These are phyloP conservation scores for Isoetes taiwanensis DNA, from an alignment of 75 land plant genomes.

Conservation along the genomic window DNA sequence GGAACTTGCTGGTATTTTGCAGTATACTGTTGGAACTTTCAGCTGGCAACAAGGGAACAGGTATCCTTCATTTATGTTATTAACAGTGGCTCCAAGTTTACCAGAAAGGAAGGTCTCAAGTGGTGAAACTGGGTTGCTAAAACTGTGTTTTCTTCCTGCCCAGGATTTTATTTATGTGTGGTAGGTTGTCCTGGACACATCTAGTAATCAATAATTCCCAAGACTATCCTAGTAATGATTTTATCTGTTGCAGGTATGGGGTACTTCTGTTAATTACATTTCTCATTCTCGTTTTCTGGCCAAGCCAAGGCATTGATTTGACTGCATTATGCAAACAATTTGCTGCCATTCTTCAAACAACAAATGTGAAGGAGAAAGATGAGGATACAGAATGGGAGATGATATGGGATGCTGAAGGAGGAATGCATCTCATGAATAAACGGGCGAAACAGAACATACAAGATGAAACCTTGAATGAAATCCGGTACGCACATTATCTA, in stretches of 20 bases:
- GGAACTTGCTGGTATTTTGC: too few species aligned
- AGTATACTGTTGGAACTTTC: constrained; percentile 87
- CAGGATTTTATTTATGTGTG: constrained; percentile 75
- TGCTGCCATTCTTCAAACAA: neutral
- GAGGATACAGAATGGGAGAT: constrained; percentile 66
- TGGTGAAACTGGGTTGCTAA: too few species aligned
- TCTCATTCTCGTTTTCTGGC: constrained; percentile 48
- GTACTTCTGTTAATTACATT: constrained; percentile 38
- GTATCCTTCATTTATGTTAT: constrained; percentile 80
- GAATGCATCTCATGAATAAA: constrained; percentile 80
- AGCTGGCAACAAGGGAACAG: constrained; percentile 93
- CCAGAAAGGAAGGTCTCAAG: constrained; percentile 27
- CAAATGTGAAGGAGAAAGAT: constrained; percentile 71
- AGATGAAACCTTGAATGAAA: neutral
- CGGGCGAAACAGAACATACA: constrained; percentile 10
- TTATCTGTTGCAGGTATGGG: constrained; percentile 53
- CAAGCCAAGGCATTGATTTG: constrained; percentile 34
- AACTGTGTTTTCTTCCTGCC: constrained; percentile 73
- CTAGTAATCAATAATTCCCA: too few species aligned
- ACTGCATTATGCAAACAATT: neutral
- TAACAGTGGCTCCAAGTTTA: constrained; percentile 27
- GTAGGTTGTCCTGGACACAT: too few species aligned
- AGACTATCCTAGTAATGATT: too few species aligned
- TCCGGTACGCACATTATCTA: neutral
- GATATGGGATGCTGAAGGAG: constrained; percentile 96